Evolutionary conservation across 2,329 filamentous ascomycete species (phyloP), one percentile per base, ranked within the genome.

Genomic region (Colletotrichum incanum): DNA sequence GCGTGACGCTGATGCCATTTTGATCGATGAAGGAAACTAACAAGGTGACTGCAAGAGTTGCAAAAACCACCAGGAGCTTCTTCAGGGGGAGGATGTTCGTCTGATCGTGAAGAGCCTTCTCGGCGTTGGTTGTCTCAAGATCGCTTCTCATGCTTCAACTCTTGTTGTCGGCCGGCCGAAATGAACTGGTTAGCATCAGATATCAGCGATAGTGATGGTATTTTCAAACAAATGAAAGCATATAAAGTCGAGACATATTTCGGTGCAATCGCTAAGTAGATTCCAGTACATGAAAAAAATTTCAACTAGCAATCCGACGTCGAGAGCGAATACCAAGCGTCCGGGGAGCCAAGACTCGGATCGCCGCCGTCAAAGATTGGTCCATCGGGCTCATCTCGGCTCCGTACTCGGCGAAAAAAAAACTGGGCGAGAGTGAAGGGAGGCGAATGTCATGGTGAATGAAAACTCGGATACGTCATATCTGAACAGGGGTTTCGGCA

Each of bases 21-120:
- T 90, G 88, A 76, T 91, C 88, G 64, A 89, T 85, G 72, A 87
- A 89, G 16, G 84, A 85, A 41, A 91, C 86, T 20, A 90, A 79
- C 8, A 91, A 79, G 0, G 87, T 86, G 18, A 87, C 80, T 1
- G 89, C 84, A 14, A 91, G 80, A 3, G 85, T 84, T 7, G 79
- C 78, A 71, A 91, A 89, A 55, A 90, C 87, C 52, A 84, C 75
- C 14, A 89, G 65, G 5, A 89, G 80, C 74, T 89, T 82, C 12
- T 80, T 81, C 49, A 83, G 84, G 0, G 88, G 87, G 2, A 91
- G 82, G 23, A 90, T 84, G 71, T 91, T 89, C 11, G 85, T 89
- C 77, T 91, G 89, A 75, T 90, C 86, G 76, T 87, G 84, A 50
- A 88, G 79, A 16, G 82, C 81, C 74, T 80, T 82, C 74, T 87